phyloP scores from a whole-genome alignment of 75 land plant genomes.

The Selaginella tamariscina region DNA sequence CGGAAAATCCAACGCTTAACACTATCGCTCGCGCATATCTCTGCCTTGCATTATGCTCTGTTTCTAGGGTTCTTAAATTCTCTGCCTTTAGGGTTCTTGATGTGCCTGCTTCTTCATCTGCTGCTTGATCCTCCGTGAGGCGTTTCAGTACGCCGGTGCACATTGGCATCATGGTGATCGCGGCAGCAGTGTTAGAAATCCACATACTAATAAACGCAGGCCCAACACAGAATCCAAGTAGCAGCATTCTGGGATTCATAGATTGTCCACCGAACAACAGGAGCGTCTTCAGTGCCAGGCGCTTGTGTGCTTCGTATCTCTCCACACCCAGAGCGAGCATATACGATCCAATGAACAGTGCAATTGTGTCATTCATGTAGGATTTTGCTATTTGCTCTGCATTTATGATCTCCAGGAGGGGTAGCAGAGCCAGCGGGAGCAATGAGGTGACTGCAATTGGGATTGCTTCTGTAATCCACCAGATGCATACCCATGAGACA shows the following conservation, averaged over 20 bases:
- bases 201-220: constrained; percentile 89
- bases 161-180: constrained; percentile 88
- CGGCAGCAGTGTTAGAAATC: constrained; percentile 81
- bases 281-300: constrained; percentile 66
- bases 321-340: constrained; percentile 76
- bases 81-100: too few species aligned
- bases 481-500: constrained; percentile 59
- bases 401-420: constrained; percentile 43
- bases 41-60: too few species aligned
- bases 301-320: constrained; percentile 55
- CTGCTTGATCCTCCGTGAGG: too few species aligned
- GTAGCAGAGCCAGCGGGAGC: constrained; percentile 72
- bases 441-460: constrained; percentile 73
- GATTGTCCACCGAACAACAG: constrained; percentile 51
- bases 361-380: constrained; percentile 75
- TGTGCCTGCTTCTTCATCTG: too few species aligned
- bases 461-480: constrained; percentile 91
- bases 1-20: constrained; percentile 53
- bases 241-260: constrained; percentile 49
- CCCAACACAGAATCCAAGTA: constrained; percentile 72
- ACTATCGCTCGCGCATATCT: constrained; percentile 43
- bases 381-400: constrained; percentile 56
- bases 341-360: constrained; percentile 76
- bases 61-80: too few species aligned
- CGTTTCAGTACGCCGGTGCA: constrained; percentile 54